Evolutionary conservation across 257 asterid genomes (phyloP).

Genomic region (Coffea eugenioides): DNA sequence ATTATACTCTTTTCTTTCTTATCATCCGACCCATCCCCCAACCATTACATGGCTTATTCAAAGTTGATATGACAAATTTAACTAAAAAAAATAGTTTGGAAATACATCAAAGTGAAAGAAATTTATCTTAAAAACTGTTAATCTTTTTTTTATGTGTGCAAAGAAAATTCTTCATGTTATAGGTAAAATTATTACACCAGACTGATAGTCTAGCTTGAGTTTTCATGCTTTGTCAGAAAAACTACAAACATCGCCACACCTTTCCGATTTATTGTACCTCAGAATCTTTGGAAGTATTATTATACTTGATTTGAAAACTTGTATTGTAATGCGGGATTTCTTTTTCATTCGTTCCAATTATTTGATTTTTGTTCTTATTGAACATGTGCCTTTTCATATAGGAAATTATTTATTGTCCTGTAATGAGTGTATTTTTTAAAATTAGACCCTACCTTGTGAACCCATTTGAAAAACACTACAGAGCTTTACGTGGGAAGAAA

Average conservation of each 20-base stretch:
- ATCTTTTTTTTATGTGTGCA: too few species aligned
- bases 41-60: too few species aligned
- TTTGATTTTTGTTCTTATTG: constrained; percentile 14
- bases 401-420: neutral
- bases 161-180: too few species aligned
- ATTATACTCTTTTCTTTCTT: too few species aligned
- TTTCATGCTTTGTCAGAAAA: too few species aligned
- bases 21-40: too few species aligned
- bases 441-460: neutral
- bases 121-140: too few species aligned
- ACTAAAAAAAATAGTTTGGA: too few species aligned
- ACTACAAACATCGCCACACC: neutral
- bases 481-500: neutral
- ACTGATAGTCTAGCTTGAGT: neutral
- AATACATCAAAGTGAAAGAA: too few species aligned
- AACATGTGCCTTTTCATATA: neutral
- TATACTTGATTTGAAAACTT: constrained; percentile 10
- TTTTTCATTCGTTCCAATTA: neutral
- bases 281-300: constrained; percentile 10
- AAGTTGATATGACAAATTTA: too few species aligned
- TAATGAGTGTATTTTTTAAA: neutral
- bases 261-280: neutral
- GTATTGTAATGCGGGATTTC: neutral
- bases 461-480: neutral
- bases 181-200: neutral